phyloP scores from a whole-genome alignment of 345 rosid species.

The Trapa bicornis region DNA sequence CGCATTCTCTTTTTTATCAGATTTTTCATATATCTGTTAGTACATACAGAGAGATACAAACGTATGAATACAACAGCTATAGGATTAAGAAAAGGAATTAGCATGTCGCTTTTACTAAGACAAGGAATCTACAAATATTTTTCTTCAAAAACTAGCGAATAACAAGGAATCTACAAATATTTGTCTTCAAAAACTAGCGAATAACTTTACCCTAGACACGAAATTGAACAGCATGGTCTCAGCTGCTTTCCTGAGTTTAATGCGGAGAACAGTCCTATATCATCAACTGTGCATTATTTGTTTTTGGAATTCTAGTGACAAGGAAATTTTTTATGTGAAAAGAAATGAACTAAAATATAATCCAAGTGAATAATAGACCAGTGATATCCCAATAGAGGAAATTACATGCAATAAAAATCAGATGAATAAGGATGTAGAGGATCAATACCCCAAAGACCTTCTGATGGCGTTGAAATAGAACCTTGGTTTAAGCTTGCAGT shows the following conservation, averaged over 20 bases:
- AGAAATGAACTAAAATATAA: neutral
- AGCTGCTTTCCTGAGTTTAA: neutral
- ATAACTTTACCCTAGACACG: neutral
- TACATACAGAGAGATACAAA: neutral
- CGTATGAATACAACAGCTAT: neutral
- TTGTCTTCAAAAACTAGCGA: neutral
- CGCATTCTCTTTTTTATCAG: conserved; percentile 45
- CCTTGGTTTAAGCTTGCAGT: conserved; percentile 32
- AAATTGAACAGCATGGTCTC: too few species aligned
- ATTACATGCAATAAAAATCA: neutral
- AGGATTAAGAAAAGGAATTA: neutral
- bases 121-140: neutral
- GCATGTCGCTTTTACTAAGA: too few species aligned
- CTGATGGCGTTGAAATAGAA: conserved; percentile 27
- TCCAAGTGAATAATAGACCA: neutral
- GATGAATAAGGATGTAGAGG: neutral
- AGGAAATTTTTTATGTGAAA: neutral
- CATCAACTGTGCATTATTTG: neutral
- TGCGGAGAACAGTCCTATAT: neutral
- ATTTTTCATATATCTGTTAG: conserved; percentile 37
- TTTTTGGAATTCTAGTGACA: neutral
- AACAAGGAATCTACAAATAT: neutral
- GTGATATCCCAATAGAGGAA: neutral
- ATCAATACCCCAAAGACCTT: conserved; percentile 42
- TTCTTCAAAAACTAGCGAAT: neutral